Evolutionary conservation across 1,139 yeast species (phyloP), one percentile per base, ranked within the genome.

Genomic region (Magnusiomyces tetraspermus): DNA sequence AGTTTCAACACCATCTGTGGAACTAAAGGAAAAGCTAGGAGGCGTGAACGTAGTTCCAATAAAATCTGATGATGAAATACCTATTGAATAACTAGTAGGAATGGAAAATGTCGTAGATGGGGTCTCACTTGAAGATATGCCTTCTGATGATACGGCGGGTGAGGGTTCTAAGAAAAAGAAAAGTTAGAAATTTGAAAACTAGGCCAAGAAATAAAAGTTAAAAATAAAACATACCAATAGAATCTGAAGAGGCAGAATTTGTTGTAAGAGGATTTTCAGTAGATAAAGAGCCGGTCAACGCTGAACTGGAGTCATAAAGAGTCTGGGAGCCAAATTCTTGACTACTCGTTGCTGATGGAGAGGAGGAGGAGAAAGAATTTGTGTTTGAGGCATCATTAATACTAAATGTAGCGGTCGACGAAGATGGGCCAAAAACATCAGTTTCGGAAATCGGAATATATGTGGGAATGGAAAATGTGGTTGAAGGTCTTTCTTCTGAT

Each of bases 301-400:
- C 64, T 22, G 65, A 61, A 33, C 58, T 57, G 37, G 60, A 53
- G 43, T 60, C 64, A 23, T 63, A 60, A 31, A 59, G 52, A 45
- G 60, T 56, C 24, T 50, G 61, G 10, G 59, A 53, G 41, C 58
- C 53, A 1, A 59, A 57, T 33, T 41, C 46, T 15, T 55, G 56
- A 46, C 44, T 60, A 13, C 63, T 62, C 21, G 51, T 24, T n/a
- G n/a, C n/a, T n/a, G n/a, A n/a, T n/a, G n/a, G n/a, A n/a, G n/a
- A n/a, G n/a, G n/a, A n/a, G n/a, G n/a, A n/a, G n/a, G n/a, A n/a
- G n/a, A n/a, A n/a, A n/a, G n/a, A 15, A 61, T 61, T 23, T 42
- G 55, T 24, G 52, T 41, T 30, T 37, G 24, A 22, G n/a, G n/a
- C n/a, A n/a, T n/a, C n/a, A n/a, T n/a, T n/a, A n/a, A 38, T 28